Conservation (phyloP, 1,284 basidiomycete genomes). For the Rhodotorula sp. region DNA sequence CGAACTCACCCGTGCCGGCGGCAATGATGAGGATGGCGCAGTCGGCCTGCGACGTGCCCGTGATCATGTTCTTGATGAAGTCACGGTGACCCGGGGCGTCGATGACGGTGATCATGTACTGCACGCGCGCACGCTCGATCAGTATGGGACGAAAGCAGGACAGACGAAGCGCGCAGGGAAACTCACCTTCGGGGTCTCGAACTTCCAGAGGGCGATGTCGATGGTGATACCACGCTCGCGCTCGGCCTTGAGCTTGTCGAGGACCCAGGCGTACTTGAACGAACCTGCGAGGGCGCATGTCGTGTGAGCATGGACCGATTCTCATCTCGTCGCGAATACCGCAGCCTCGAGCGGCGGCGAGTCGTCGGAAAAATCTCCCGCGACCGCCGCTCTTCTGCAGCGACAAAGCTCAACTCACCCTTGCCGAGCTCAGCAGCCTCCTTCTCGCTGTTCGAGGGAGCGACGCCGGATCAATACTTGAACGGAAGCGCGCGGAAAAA, state of each 20-base stretch:
- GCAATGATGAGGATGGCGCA: conserved; percentile 97
- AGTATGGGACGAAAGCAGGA: conserved; percentile 56
- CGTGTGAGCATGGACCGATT: background rate
- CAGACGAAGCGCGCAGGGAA: conserved; percentile 44
- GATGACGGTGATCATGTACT: conserved; percentile 69
- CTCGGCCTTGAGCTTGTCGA: conserved; percentile 99
- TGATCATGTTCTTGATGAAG: conserved; percentile 99
- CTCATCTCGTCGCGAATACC: too few relatives aligned
- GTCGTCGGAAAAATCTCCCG: conserved; percentile 49
- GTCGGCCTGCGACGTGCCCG: conserved; percentile 99
- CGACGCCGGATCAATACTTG: conserved; percentile 2
- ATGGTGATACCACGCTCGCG: conserved; percentile 99
- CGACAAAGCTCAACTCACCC: conserved; percentile 67
- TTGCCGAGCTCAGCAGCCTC: conserved; percentile 99
- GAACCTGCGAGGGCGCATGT: conserved; percentile 26
- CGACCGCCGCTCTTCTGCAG: too few relatives aligned
- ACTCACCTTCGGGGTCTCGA: conserved; percentile 86
- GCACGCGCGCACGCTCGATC: conserved; percentile 48
- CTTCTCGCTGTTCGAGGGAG: conserved; percentile 68
- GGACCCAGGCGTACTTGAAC: conserved; percentile 83
- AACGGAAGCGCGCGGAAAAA: background rate
- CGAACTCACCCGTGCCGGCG: conserved; percentile 99
- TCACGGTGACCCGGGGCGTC: conserved; percentile 99
- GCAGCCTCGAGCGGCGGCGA: background rate
- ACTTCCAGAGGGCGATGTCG: conserved; percentile 99